Percentiles rank a stretch among this genome's conserved stretches.
Conservation (phyloP, 257 asterid species). For the Leonotis leonurus region DNA sequence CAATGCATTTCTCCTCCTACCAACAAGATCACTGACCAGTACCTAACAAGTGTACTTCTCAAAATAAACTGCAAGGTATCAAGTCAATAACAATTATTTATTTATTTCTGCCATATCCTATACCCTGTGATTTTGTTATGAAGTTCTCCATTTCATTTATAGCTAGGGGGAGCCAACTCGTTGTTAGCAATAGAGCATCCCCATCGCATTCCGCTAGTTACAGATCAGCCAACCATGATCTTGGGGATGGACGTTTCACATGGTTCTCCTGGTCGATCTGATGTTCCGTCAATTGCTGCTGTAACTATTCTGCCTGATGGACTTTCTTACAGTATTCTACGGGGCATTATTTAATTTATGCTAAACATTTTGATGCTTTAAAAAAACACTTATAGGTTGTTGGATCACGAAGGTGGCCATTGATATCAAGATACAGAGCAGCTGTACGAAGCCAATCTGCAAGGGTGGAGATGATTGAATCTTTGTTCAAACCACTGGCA, state of each 20-base stretch:
- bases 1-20: conserved; percentile 67
- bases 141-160: conserved; percentile 8
- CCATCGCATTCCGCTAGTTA: conserved; percentile 40
- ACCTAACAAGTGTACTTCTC: conserved; percentile 81
- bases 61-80: conserved; percentile 86
- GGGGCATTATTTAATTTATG: conserved; percentile 9
- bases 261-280: conserved; percentile 82
- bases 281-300: conserved; percentile 89
- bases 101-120: conserved; percentile 4
- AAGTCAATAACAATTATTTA: conserved; percentile 1
- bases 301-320: conserved; percentile 36
- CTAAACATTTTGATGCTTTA: conserved; percentile 10
- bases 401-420: conserved; percentile 90
- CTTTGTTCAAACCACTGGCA: conserved; percentile 72
- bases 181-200: conserved; percentile 67
- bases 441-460: conserved; percentile 84
- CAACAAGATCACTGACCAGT: conserved; percentile 60
- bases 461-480: conserved; percentile 76
- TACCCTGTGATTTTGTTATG: conserved; percentile 4
- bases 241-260: conserved; percentile 95
- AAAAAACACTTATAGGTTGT: conserved; percentile 51
- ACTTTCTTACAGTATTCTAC: conserved; percentile 1
- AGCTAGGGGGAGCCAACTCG: conserved; percentile 95
- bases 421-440: conserved; percentile 85
- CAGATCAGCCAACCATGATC: conserved; percentile 82